A percentile compares a stretch with the other conserved stretches of the same genome.
These are phyloP conservation scores for Liquidambar formosana DNA, from an alignment of 164 flowering plant genomes.

Conservation along the genomic window DNA sequence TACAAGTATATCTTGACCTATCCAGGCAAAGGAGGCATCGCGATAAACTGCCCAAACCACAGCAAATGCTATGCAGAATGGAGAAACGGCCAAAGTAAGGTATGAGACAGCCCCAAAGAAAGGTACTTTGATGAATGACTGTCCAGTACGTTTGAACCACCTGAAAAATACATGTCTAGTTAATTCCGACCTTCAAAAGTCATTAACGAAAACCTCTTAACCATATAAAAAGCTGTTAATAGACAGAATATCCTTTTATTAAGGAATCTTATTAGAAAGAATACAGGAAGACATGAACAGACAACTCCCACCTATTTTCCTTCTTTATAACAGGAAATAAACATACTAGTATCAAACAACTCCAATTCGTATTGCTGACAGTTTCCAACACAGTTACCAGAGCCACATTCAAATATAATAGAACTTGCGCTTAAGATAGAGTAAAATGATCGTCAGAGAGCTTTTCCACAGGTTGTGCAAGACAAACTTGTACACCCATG, in stretches of 20 bases:
- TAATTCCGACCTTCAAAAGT: neutral
- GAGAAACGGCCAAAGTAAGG: constrained; percentile 83
- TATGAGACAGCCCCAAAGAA: constrained; percentile 87
- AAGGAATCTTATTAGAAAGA: neutral
- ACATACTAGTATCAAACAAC: no score
- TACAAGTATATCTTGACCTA: constrained; percentile 98
- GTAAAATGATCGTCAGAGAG: no score
- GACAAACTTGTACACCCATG: no score
- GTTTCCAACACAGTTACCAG: no score
- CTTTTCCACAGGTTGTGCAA: no score
- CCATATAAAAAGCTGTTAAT: no score
- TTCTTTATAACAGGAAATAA: neutral
- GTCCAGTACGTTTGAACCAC: constrained; percentile 74
- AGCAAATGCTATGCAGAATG: constrained; percentile 91
- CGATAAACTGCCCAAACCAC: constrained; percentile 95
- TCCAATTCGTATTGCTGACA: no score
- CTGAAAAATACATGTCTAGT: constrained; percentile 40
- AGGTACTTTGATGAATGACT: constrained; percentile 82
- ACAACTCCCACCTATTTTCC: neutral
- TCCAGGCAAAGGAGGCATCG: constrained; percentile 79
- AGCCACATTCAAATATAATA: no score
- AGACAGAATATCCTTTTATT: neutral
- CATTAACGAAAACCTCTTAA: no score
- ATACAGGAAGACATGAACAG: neutral
- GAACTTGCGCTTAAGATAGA: no score